Base-by-base conservation (phyloP, 495 filamentous ascomycete species). In the Patellaria atrata region DNA sequence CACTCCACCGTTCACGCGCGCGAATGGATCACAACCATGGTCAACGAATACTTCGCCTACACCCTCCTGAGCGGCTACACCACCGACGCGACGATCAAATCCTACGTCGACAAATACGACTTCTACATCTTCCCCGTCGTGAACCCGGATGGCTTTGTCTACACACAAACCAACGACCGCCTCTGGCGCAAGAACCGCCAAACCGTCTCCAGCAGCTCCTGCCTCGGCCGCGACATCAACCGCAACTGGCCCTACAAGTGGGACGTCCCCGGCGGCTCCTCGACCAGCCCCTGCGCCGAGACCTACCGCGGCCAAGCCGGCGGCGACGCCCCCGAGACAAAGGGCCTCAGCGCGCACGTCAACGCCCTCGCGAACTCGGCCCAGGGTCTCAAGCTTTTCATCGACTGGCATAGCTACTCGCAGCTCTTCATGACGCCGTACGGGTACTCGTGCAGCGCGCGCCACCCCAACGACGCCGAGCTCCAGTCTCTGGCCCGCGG, bases 141-240 rank as follows among this genome's bases (percentile, higher is more conserved):
- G 30, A 77, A 76, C 50, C 71, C 71, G 1, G 71, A 76, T 46
- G 73, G 70, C 36, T 77, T 77, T 48, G 60, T 71, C 16, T 77
- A 70, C 58, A 68, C 67, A 0, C 73, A 77, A 40, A 65, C 65
- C 12, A 66, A 34, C 14, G 52, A 71, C 40, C 64, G 73, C 5
- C 55, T 77, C 19, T 77, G 73, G 73, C 64, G 73, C 45, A 77
- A 77, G 54, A 77, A 76, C 58, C 60, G 73, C 0, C 66, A 71
- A 27, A 48, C 52, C 3, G 55, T 50, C 23, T 40, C 53, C 1
- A 57, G 57, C 32, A 52, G 47, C 26, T 51, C 57, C 11, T 75
- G 67, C 47, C 28, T 74, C 17, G 73, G 73, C 14, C 60, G 55
- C 10, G 73, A 77, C 46, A 67, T 74, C 51, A 77, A 77, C 57